These are phyloP conservation scores for Monilinia fructicola DNA, from an alignment of 2,329 filamentous ascomycete genomes.

Conservation along the genomic window DNA sequence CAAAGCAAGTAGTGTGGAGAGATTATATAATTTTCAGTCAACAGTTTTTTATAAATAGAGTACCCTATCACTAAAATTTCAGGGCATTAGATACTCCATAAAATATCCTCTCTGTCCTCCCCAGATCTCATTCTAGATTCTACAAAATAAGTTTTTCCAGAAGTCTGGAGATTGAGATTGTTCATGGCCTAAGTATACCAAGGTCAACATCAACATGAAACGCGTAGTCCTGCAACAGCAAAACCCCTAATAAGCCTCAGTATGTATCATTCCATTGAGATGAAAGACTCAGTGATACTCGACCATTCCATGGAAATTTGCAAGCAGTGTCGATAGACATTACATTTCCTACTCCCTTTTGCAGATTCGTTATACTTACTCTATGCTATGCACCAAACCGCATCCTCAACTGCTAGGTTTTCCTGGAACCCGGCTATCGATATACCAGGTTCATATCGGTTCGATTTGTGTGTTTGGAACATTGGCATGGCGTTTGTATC, in stretches of 20 bases:
- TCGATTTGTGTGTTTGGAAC: too few relatives aligned
- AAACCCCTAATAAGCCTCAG: too few relatives aligned
- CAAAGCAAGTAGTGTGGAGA: too few relatives aligned
- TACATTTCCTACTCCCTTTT: background rate
- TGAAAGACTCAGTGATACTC: too few relatives aligned
- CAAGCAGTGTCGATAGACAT: background rate
- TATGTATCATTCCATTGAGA: too few relatives aligned
- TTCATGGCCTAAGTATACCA: background rate
- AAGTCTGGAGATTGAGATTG: background rate
- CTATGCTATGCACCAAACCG: background rate
- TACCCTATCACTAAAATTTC: too few relatives aligned
- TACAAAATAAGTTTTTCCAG: background rate
- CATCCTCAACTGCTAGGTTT: background rate
- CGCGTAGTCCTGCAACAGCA: background rate
- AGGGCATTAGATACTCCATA: too few relatives aligned
- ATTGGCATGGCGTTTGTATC: too few relatives aligned
- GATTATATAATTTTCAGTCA: too few relatives aligned
- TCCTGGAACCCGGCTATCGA: background rate
- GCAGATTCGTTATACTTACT: background rate
- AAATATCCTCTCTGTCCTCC: too few relatives aligned
- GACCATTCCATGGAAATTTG: background rate
- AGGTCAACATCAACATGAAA: background rate
- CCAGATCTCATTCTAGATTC: background rate
- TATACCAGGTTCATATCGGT: background rate
- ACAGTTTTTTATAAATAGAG: too few relatives aligned